Evolutionary conservation across 2,329 filamentous ascomycete species (phyloP), one percentile per base, ranked within the genome.

Genomic region (Acephala macrosclerotiorum): DNA sequence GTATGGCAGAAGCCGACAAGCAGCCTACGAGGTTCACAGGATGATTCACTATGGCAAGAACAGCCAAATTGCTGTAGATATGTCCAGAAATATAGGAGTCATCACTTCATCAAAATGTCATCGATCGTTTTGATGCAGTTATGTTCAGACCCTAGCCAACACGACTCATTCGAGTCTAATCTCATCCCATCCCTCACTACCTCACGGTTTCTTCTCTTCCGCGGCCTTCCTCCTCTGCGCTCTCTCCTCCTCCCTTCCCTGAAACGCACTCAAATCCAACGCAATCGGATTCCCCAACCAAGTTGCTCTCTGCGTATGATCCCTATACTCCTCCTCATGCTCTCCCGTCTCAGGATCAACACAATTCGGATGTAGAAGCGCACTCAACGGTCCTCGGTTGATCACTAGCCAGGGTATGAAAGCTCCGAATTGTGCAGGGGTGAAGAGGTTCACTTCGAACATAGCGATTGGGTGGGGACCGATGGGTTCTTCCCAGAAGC

Each of bases 361-460:
- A 0, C 91, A 94, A 74, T 97, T 97, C 0, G 94, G 93, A 77
- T 97, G 94, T 1, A 97, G 78, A 22, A 97, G 80, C 3, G 82
- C 93, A 57, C 91, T 94, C 66, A 97, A 78, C 2, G 92, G 92
- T 0, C 94, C 94, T 5, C 94, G 85, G 79, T 94, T 90, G 64
- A 97, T 87, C 35, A 92, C 86, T 35, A 97, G 80, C 94, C 94
- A 97, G 0, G 92, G 85, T 45, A 97, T 81, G 73, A 97, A 96
- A 0, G 94, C 94, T 0, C 94, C 94, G 74, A 97, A 97, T 77
- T 97, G 92, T 2, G 88, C 89, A 0, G 94, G 94, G 0, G 90
- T 93, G 77, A 95, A 93, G 22, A 97, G 55, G 72, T 96, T 96
- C 55, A 97, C 93, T 79, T 97, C 94, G 73, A 97, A 97, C 93